Evolutionary conservation across 1,139 yeast species (phyloP), one percentile per base, ranked within the genome.

Genomic region (Suhomyces taliae): DNA sequence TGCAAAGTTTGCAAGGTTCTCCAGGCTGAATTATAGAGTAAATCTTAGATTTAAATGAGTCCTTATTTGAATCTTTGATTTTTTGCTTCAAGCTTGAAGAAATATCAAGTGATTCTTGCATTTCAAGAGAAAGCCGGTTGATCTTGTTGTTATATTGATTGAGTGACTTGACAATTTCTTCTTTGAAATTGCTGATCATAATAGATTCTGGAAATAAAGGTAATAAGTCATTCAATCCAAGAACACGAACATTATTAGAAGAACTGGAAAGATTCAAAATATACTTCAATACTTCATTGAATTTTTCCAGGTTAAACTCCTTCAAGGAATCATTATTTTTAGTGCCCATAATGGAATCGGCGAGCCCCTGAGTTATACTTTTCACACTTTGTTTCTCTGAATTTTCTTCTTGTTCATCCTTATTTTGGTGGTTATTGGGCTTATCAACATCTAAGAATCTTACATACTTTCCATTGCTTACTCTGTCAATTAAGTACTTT

Each of bases 171-270:
- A 93, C 89, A 35, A 95, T 81, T 56, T 90, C 96, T 43, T 86
- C 87, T 57, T 90, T 90, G 62, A 93, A 81, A 50, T 87, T 83
- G 55, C 90, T 95, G 43, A 93, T 85, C 41, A 87, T 83, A 0
- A 89, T 79, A 46, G 87, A 81, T 56, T 90, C 93, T 0, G 97
- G 96, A 56, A 91, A 85, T 33, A 90, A 68, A 1, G 96, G 96
- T 41, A 95, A 66, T 35, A 95, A 64, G 57, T 93, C 98, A 55
- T 89, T 91, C 44, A 93, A 83, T 3, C 84, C 78, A 26, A 93
- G 67, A 41, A 51, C 59, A 8, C 50, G 47, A 10, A 45, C 40
- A 50, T 11, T 58, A 51, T 39, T 61, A 14, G 44, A 38, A 2
- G 51, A 32, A 34, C 47, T 50, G 2, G 86, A 81, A 55, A 65